phyloP scores from a whole-genome alignment of 129 eudicot genomes.

The Artemisia argyi region DNA sequence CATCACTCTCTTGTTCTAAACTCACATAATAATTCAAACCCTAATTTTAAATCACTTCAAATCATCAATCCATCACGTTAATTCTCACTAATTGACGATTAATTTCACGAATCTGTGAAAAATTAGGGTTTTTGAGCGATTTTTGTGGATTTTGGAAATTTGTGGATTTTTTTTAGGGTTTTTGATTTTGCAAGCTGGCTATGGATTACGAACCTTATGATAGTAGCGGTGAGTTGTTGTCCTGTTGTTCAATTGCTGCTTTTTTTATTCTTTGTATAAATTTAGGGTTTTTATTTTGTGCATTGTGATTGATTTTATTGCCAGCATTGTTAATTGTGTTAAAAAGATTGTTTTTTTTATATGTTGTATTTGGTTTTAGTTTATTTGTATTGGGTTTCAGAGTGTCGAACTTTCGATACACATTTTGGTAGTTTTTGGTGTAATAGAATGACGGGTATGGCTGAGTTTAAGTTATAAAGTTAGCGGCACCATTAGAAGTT shows the following conservation, averaged over 20 bases:
- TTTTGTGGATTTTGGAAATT: neutral
- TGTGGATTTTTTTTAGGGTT: neutral
- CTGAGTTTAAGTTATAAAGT: slow-evolving; percentile 11
- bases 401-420: neutral
- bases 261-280: neutral
- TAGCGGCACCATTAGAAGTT: slow-evolving; percentile 21
- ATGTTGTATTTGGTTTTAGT: no score
- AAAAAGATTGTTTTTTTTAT: no score
- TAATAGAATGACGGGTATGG: neutral
- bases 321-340: no score
- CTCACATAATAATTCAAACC: slow-evolving; percentile 2
- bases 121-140: slow-evolving; percentile 25
- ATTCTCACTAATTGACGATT: neutral
- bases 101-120: neutral
- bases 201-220: slow-evolving; percentile 81
- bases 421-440: slow-evolving; percentile 2
- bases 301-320: slow-evolving; percentile 8
- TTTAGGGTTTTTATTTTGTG: no score
- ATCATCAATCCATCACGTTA: slow-evolving; percentile 7
- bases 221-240: slow-evolving; percentile 76
- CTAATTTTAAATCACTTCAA: slow-evolving; percentile 24
- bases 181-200: slow-evolving; percentile 46
- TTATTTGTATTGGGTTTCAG: no score
- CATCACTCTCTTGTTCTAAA: no score
- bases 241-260: neutral